A percentile compares a stretch with the other conserved stretches of the same genome.
Conservation (phyloP, 208 protist genomes). For the Balamuthia mandrillaris region DNA sequence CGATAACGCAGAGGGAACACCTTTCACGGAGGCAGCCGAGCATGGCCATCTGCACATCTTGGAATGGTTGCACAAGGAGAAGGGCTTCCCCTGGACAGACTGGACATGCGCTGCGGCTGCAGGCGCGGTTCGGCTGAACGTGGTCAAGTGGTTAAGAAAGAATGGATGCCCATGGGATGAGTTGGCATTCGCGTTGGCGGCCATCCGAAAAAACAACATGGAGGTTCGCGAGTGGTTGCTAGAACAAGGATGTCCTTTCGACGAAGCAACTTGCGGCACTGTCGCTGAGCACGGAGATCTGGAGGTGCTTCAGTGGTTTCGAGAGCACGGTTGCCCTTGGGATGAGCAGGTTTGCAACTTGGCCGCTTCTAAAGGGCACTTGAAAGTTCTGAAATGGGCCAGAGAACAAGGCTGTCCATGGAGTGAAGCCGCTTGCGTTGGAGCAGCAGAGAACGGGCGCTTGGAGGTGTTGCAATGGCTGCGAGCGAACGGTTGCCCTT, state of each 20-base stretch:
- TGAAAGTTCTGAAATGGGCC: background rate
- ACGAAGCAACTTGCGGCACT: background rate
- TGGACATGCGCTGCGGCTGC: background rate
- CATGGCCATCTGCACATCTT: background rate
- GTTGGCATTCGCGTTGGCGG: no score
- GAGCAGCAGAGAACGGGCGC: background rate
- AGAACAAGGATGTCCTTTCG: background rate
- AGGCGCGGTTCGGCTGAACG: background rate
- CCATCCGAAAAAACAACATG: background rate
- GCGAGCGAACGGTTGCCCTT: background rate
- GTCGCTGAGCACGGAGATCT: background rate
- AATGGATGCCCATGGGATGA: background rate
- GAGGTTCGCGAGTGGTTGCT: background rate
- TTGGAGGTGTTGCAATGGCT: background rate
- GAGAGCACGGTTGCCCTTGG: background rate
- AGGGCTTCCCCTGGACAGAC: background rate
- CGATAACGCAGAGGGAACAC: no score
- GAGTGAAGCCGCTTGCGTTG: background rate
- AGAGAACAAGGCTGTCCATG: background rate
- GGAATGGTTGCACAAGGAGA: background rate
- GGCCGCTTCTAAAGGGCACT: background rate
- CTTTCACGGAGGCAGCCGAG: background rate
- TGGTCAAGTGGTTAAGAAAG: background rate
- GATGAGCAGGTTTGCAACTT: background rate
- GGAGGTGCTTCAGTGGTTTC: conserved; percentile 1